Conservation (phyloP, 129 eudicot species). For the Glebionis coronaria region DNA sequence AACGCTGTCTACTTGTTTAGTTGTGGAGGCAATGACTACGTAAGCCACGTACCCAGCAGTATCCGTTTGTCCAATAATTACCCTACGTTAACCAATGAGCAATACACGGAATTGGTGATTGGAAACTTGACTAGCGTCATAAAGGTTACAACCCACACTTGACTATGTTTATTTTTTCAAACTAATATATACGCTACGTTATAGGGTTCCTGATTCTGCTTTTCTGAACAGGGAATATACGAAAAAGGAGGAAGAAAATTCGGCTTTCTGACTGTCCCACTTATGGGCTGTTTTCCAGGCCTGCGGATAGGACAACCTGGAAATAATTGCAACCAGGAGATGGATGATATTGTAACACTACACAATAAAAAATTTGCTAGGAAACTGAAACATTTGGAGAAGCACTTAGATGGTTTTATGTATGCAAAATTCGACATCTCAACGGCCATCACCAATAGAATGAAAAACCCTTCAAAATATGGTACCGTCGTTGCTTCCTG, state of each 20-base stretch:
- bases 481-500: conserved; percentile 28
- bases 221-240: conserved; percentile 38
- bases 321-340: conserved; percentile 29
- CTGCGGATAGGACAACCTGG: conserved; percentile 17
- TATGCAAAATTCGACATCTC: conserved; percentile 32
- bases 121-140: conserved; percentile 6
- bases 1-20: conserved; percentile 54
- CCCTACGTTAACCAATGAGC: too few relatives aligned
- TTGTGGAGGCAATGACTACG: conserved; percentile 50
- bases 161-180: neutral
- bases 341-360: conserved; percentile 18
- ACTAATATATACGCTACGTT: too few relatives aligned
- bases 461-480: conserved; percentile 33
- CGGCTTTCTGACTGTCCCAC: conserved; percentile 35
- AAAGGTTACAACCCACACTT: conserved; percentile 21
- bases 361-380: conserved; percentile 29
- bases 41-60: conserved; percentile 17
- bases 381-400: conserved; percentile 14
- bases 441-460: conserved; percentile 18
- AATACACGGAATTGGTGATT: too few relatives aligned
- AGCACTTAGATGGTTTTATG: conserved; percentile 34
- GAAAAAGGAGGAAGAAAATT: conserved; percentile 52
- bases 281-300: conserved; percentile 49
- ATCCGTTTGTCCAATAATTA: too few relatives aligned
- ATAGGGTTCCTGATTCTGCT: neutral